Base-by-base conservation (phyloP, 176 grass and related monocot genomes). In the Oryza coarctata region DNA sequence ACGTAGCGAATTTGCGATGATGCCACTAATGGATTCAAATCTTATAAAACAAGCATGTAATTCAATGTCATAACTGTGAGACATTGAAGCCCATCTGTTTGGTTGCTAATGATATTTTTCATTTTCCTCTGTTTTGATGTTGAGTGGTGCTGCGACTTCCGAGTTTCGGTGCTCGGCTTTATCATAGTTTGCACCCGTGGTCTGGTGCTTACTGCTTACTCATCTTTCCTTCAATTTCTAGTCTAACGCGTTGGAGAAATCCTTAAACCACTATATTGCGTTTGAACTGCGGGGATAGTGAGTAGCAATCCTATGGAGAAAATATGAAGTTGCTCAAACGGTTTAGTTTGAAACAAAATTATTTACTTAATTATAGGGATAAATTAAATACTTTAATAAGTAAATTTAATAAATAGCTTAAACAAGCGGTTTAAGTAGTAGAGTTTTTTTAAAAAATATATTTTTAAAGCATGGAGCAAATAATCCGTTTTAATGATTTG, bases 1-100 rank as follows among this genome's bases (percentile, higher is more conserved):
- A 82, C 30, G 39, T 82, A 63, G 68, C 20, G 26, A 62, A 12
- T 73, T 82, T 45, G 68, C 28, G 17, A 62, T 18, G 23, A 62
- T 70, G 15, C 27, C 18, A 45, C 7, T 25, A 33, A 7, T 63
- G 36, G 55, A 41, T 36, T 63, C 23, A 41, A 23, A 63, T 27
- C 68, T 3, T 63, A 32, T 43, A 18, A 44, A 44, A 61, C 10
- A n/a, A 8, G 18, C 26, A 22, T 62, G 79, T 17, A n/a, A 30
- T 70, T 49, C 6, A 55, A 55, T 22, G 27, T 12, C 8, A 18
- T 43, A 47, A 27, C 18, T 43, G 2, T 7, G 5, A 61, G 25
- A 71, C 4, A 61, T 61, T 14, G 14, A 71, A 34, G 9, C 67
- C 67, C 79, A n/a, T 63, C 38, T n/a, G 67, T 15, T 81, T 67